Percentiles rank a stretch among this genome's conserved stretches.
These are phyloP conservation scores for Flaveria sonorensis DNA, from an alignment of 129 eudicot species.

Conservation along the genomic window DNA sequence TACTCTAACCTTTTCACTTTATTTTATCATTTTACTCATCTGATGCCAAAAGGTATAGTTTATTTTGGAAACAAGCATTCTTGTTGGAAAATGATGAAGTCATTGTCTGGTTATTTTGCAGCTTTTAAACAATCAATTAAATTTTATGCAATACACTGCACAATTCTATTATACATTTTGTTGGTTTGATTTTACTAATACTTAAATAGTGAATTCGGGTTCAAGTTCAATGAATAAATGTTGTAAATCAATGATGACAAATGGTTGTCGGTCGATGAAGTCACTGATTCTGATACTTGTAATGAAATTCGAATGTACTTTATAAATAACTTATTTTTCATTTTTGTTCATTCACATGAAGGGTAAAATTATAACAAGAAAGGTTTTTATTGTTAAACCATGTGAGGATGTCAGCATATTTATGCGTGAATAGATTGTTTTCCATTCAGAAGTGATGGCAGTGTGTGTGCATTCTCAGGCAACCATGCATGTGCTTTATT, in stretches of 20 bases:
- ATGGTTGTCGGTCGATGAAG: constrained; percentile 12
- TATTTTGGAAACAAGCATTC: constrained; percentile 30
- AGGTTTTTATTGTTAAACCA: constrained; percentile 20
- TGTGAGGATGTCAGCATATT: constrained; percentile 44
- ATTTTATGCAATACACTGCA: background rate
- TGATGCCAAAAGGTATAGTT: constrained; percentile 19
- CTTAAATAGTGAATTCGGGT: no score
- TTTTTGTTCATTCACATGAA: constrained; percentile 36
- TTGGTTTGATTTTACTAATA: no score
- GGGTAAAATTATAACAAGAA: constrained; percentile 34
- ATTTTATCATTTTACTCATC: constrained; percentile 22
- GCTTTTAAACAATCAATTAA: background rate
- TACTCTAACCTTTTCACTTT: constrained; percentile 32
- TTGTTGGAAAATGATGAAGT: constrained; percentile 42
- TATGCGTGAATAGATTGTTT: constrained; percentile 43
- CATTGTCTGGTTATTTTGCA: constrained; percentile 20
- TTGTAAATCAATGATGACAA: background rate
- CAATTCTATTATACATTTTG: background rate
- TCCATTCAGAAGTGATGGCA: constrained; percentile 42
- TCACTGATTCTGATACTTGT: constrained; percentile 30
- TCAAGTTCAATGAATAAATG: no score
- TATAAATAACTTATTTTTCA: background rate
- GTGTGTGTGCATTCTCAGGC: constrained; percentile 43
- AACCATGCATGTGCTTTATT: constrained; percentile 50
- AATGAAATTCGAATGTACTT: background rate